phyloP scores from a whole-genome alignment of 139 green algal genomes.

The Diplosphaera chodatii region DNA sequence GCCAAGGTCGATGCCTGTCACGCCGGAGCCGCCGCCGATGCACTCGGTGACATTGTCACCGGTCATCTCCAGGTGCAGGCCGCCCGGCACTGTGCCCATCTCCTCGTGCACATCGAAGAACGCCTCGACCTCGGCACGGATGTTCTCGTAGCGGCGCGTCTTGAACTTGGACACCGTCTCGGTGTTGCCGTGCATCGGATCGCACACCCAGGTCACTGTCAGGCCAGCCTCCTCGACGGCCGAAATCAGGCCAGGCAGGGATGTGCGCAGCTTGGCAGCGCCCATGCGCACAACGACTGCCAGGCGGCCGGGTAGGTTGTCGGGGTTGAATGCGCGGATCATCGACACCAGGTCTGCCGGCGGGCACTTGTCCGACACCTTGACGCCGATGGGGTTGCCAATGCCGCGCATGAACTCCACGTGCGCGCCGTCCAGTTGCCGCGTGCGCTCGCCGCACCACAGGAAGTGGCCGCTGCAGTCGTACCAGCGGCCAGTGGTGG shows the following conservation, averaged over 20 bases:
- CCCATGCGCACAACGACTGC: constrained; percentile 96
- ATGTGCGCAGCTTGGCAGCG: constrained; percentile 73
- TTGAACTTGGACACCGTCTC: constrained; percentile 90
- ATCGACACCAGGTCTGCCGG: constrained; percentile 85
- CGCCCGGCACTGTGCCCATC: constrained; percentile 77
- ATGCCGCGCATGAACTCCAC: constrained; percentile 95
- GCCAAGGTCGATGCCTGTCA: constrained; percentile 73
- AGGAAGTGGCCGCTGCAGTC: constrained; percentile 84
- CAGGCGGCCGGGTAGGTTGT: constrained; percentile 89
- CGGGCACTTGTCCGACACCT: constrained; percentile 94
- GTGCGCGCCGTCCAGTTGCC: constrained; percentile 96
- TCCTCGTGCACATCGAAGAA: constrained; percentile 94
- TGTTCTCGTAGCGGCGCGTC: constrained; percentile 90
- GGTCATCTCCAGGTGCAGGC: constrained; percentile 99
- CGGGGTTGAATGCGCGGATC: constrained; percentile 84
- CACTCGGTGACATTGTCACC: constrained; percentile 85
- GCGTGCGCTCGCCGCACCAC: constrained; percentile 96
- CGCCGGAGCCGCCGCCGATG: constrained; percentile 76
- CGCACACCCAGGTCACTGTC: constrained; percentile 92
- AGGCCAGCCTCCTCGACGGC: constrained; percentile 47
- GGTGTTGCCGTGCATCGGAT: constrained; percentile 99
- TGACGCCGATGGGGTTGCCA: constrained; percentile 92
- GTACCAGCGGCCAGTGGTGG: constrained; percentile 51
- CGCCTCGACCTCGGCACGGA: constrained; percentile 63
- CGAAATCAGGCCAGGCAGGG: constrained; percentile 70